A percentile compares a stretch with the other conserved stretches of the same genome.
Conservation (phyloP, 768 basidiomycete species). For the Calocybe cyanea region DNA sequence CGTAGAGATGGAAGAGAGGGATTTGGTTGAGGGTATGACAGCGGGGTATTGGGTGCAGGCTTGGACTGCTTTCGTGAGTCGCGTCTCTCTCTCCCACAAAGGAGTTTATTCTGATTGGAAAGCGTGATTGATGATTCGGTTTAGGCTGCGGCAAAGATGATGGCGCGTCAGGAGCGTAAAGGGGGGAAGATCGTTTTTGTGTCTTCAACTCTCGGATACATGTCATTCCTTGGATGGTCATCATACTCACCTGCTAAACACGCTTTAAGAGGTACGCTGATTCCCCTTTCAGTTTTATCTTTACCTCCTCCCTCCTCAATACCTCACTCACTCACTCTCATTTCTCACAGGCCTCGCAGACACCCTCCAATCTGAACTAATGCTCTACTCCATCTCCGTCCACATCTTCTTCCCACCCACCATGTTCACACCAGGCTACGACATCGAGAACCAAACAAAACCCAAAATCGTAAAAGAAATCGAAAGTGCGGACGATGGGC, state of each 20-base stretch:
- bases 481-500: slow-evolving; percentile 66
- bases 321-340: neutral
- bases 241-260: slow-evolving; percentile 84
- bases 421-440: slow-evolving; percentile 74
- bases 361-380: slow-evolving; percentile 72
- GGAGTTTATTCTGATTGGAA: no score
- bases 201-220: slow-evolving; percentile 69
- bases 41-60: slow-evolving; percentile 47
- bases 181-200: slow-evolving; percentile 71
- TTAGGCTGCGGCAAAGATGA: slow-evolving; percentile 65
- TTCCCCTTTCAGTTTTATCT: neutral
- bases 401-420: slow-evolving; percentile 84
- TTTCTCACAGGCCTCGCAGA: slow-evolving; percentile 69
- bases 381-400: slow-evolving; percentile 71
- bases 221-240: slow-evolving; percentile 74
- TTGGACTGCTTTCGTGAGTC: slow-evolving; percentile 50
- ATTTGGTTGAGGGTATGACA: slow-evolving; percentile 45
- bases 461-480: slow-evolving; percentile 73
- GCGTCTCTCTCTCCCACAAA: neutral
- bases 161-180: slow-evolving; percentile 51
- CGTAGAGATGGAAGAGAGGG: slow-evolving; percentile 61
- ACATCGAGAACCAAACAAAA: slow-evolving; percentile 72
- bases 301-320: neutral
- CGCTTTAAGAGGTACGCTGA: slow-evolving; percentile 68
- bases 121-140: no score